These are phyloP conservation scores for Auxenochlorella pyrenoidosa DNA, from an alignment of 139 green algal genomes.

Conservation along the genomic window DNA sequence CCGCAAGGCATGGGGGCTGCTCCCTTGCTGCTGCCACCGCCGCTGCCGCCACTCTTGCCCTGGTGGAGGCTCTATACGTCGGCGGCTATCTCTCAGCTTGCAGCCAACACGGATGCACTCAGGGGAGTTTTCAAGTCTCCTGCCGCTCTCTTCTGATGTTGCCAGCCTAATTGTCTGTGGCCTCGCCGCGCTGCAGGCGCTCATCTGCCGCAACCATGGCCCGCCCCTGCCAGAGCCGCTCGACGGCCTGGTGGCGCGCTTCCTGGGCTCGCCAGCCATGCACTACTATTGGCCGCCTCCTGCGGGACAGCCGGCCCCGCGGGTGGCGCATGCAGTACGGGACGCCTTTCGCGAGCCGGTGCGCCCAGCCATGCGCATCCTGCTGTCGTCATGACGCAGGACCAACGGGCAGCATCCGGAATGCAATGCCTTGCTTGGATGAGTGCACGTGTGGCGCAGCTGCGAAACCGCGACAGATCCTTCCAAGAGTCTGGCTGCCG, in stretches of 20 bases:
- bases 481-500: too few relatives aligned
- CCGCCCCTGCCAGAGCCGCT: constrained; percentile 5
- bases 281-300: constrained; percentile 19
- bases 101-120: too few relatives aligned
- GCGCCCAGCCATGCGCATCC: not conserved
- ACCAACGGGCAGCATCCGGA: too few relatives aligned
- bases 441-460: too few relatives aligned
- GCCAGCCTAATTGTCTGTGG: too few relatives aligned
- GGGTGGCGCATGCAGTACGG: not conserved
- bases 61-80: too few relatives aligned
- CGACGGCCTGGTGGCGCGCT: constrained; percentile 21
- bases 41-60: not conserved
- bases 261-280: not conserved
- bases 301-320: not conserved
- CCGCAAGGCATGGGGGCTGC: not conserved
- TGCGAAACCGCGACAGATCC: too few relatives aligned
- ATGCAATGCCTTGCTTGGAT: too few relatives aligned
- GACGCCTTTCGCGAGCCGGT: constrained; percentile 26
- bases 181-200: not conserved
- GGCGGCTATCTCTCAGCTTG: too few relatives aligned
- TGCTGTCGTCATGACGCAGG: not conserved
- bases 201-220: constrained; percentile 21
- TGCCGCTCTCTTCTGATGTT: not conserved
- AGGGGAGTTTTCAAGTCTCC: too few relatives aligned
- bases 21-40: not conserved